Evolutionary conservation across 2,329 filamentous ascomycete genomes (phyloP).

Genomic region (Drechslerella dactyloides): DNA sequence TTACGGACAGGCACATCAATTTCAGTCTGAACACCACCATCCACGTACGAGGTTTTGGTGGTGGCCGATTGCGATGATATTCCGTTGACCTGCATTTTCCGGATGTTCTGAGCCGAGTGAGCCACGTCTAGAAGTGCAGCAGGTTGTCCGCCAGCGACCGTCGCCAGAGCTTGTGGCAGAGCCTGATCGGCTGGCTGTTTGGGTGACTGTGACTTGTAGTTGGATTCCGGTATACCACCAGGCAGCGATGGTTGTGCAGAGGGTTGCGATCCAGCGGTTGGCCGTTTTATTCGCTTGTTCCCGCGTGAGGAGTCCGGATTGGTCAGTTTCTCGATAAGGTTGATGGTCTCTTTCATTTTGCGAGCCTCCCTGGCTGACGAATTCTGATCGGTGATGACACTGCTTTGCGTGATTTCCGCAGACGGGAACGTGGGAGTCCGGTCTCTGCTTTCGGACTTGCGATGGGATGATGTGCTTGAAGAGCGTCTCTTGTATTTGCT

Average conservation of each 20-base stretch:
- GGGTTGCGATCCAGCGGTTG: conserved; percentile 47
- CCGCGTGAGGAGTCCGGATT: conserved; percentile 53
- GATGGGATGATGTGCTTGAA: conserved; percentile 64
- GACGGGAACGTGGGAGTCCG: conserved; percentile 65
- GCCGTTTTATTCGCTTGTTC: conserved; percentile 54
- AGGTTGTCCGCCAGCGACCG: conserved; percentile 22
- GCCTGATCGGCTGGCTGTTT: conserved; percentile 42
- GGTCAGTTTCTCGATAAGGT: conserved; percentile 54
- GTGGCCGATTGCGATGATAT: conserved; percentile 29
- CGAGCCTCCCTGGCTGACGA: conserved; percentile 63
- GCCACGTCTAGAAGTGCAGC: conserved; percentile 49
- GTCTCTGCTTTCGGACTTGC: conserved; percentile 72
- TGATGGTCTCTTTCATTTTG: conserved; percentile 55
- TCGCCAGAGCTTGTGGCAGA: conserved; percentile 26
- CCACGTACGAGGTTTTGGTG: conserved; percentile 51
- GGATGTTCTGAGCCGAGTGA: conserved; percentile 44
- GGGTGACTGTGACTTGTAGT: conserved; percentile 44
- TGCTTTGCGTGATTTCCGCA: conserved; percentile 43
- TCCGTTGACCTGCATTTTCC: conserved; percentile 49
- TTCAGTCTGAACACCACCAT: conserved; percentile 54
- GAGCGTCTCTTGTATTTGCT: conserved; percentile 64
- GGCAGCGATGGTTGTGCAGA: conserved; percentile 26
- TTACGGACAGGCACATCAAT: conserved; percentile 18
- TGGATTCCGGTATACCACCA: conserved; percentile 39
- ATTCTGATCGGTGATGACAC: conserved; percentile 68